Conservation (phyloP, 306 rosid species). For the Luffa acutangula region DNA sequence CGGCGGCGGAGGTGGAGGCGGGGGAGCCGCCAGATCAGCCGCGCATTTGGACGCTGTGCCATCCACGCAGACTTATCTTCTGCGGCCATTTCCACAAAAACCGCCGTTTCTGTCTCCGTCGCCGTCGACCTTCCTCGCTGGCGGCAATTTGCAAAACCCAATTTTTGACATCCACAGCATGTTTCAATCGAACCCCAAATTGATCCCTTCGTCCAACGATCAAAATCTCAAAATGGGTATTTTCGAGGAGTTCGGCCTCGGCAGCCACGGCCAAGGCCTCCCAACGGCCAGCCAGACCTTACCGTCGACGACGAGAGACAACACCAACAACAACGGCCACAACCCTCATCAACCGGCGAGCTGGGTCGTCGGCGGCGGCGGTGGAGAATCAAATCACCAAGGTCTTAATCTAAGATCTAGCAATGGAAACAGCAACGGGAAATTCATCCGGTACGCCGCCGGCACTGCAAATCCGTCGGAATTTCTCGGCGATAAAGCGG, state of each 20-base stretch:
- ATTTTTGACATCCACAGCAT: constrained; percentile 30
- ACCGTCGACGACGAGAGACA: neutral
- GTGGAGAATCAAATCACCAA: constrained; percentile 6
- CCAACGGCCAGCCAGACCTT: constrained; percentile 4
- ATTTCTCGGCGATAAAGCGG: constrained; percentile 35
- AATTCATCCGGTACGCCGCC: constrained; percentile 15
- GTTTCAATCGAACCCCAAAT: constrained; percentile 18
- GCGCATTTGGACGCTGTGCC: neutral
- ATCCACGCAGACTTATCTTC: constrained; percentile 35
- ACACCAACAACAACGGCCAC: constrained; percentile 5
- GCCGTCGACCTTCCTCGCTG: constrained; percentile 11
- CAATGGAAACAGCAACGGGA: constrained; percentile 26
- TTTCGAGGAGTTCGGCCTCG: constrained; percentile 46
- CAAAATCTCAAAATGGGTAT: constrained; percentile 33
- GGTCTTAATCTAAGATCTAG: constrained; percentile 28
- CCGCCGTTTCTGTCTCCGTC: constrained; percentile 16
- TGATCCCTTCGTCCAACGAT: constrained; percentile 12
- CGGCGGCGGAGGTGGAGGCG: constrained; percentile 21
- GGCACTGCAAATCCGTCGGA: constrained; percentile 30
- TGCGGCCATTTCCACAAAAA: constrained; percentile 71
- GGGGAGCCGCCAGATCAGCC: constrained; percentile 8
- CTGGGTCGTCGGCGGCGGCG: neutral
- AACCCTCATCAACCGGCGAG: constrained; percentile 9
- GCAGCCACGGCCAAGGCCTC: constrained; percentile 18
- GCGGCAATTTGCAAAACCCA: constrained; percentile 28